phyloP scores from a whole-genome alignment of 805 yeast genomes.

The Cyberlindnera japonica region DNA sequence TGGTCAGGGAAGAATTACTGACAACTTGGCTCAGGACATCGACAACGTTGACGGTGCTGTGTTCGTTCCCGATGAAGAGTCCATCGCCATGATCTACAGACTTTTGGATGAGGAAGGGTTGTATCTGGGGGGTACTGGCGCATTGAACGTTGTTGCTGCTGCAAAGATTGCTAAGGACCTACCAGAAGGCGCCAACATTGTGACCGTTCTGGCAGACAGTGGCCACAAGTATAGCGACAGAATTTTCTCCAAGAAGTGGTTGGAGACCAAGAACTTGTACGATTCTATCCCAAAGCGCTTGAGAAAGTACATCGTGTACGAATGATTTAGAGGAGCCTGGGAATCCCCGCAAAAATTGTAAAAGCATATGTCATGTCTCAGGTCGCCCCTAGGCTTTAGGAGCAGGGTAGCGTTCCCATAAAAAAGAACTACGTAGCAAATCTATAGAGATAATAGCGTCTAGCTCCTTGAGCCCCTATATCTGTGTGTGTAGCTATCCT shows the following conservation, averaged over 20 bases:
- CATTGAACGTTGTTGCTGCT: constrained; percentile 89
- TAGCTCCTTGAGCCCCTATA: no score
- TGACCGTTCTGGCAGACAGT: constrained; percentile 84
- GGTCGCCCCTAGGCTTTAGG: no score
- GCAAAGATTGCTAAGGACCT: constrained; percentile 65
- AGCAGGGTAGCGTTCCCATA: no score
- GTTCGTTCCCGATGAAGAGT: constrained; percentile 70
- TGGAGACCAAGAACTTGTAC: constrained; percentile 62
- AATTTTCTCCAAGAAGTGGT: constrained; percentile 74
- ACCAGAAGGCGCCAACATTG: constrained; percentile 79
- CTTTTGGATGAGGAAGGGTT: constrained; percentile 87
- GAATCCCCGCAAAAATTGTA: no score
- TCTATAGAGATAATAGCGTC: no score
- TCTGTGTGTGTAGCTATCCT: no score
- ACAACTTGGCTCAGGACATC: constrained; percentile 70
- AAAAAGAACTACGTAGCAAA: no score
- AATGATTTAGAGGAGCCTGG: no score
- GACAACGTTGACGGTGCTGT: constrained; percentile 77
- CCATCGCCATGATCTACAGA: constrained; percentile 80
- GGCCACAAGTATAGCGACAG: constrained; percentile 87
- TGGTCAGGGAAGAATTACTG: constrained; percentile 93
- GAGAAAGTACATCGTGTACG: constrained; percentile 56
- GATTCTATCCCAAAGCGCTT: constrained; percentile 66
- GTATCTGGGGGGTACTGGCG: constrained; percentile 87
- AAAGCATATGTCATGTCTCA: no score